Evolutionary conservation across 305 asterid genomes (phyloP).

Genomic region (Fraxinus sp.): DNA sequence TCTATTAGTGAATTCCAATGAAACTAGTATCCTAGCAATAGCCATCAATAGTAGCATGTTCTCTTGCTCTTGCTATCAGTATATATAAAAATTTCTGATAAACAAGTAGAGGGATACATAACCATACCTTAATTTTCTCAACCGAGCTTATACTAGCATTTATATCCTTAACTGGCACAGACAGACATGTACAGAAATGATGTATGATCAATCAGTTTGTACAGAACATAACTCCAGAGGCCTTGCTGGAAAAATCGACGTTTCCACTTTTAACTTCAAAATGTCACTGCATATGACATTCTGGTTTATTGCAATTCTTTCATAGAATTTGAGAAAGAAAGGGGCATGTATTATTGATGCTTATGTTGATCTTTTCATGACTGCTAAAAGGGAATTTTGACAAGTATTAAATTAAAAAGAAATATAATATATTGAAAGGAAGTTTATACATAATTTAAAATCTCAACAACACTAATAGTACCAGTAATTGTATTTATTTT

Average conservation of each 20-base stretch:
- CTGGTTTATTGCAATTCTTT: background rate
- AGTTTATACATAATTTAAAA: conserved; percentile 15
- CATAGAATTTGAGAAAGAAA: background rate
- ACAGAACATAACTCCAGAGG: background rate
- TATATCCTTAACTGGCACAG: background rate
- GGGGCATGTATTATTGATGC: background rate
- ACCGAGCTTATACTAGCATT: background rate
- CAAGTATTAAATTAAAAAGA: background rate
- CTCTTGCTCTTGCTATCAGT: background rate
- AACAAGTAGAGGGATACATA: background rate
- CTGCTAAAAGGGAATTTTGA: background rate
- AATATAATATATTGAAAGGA: conserved; percentile 11
- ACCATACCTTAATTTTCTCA: background rate
- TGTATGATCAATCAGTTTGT: background rate
- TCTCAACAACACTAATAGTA: conserved; percentile 20
- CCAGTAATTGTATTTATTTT: conserved; percentile 19
- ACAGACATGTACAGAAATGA: background rate
- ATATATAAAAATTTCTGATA: background rate
- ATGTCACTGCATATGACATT: background rate
- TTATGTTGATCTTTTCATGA: background rate
- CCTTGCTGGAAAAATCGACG: background rate
- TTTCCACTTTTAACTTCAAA: background rate
- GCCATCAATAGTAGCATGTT: background rate
- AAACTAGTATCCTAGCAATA: background rate
- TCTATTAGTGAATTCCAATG: background rate